Evolutionary conservation across 2,329 filamentous ascomycete species (phyloP).

Genomic region (Cephalotrichum gorgonifer): DNA sequence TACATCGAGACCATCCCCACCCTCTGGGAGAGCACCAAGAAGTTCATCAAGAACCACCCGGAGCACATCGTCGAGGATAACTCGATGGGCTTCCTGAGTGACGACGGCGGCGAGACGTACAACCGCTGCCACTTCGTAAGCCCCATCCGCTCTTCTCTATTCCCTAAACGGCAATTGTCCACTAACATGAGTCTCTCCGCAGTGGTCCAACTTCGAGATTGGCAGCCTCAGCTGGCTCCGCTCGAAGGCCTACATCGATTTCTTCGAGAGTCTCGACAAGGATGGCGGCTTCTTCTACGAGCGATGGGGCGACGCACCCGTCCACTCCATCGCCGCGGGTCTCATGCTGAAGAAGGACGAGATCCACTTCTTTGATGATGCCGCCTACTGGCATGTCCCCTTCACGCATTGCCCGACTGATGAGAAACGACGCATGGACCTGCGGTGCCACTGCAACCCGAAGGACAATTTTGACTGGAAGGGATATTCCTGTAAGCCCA

Average conservation of each 20-base stretch:
- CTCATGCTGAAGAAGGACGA: constrained; percentile 85
- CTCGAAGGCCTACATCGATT: constrained; percentile 80
- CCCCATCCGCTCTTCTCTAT: constrained; percentile 11
- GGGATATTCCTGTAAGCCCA: constrained; percentile 79
- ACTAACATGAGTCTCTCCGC: constrained; percentile 1
- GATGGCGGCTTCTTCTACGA: constrained; percentile 99
- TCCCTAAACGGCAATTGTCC: neutral
- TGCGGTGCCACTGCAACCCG: constrained; percentile 91
- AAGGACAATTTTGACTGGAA: constrained; percentile 99
- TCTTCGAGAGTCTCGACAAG: constrained; percentile 75
- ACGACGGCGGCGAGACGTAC: constrained; percentile 84
- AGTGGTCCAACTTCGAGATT: constrained; percentile 99
- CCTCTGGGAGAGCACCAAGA: constrained; percentile 89
- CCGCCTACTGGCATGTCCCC: constrained; percentile 94
- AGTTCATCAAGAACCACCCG: constrained; percentile 83
- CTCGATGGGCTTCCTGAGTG: constrained; percentile 82
- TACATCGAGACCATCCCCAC: constrained; percentile 95
- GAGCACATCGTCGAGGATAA: constrained; percentile 80
- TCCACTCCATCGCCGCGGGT: constrained; percentile 91
- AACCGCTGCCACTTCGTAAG: constrained; percentile 95
- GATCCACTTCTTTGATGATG: constrained; percentile 98
- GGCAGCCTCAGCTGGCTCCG: constrained; percentile 91
- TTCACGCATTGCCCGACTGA: constrained; percentile 96
- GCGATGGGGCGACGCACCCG: constrained; percentile 93
- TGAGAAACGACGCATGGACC: constrained; percentile 71